Conservation (phyloP, 1,284 basidiomycete genomes). For the Blastosporella zonata region DNA sequence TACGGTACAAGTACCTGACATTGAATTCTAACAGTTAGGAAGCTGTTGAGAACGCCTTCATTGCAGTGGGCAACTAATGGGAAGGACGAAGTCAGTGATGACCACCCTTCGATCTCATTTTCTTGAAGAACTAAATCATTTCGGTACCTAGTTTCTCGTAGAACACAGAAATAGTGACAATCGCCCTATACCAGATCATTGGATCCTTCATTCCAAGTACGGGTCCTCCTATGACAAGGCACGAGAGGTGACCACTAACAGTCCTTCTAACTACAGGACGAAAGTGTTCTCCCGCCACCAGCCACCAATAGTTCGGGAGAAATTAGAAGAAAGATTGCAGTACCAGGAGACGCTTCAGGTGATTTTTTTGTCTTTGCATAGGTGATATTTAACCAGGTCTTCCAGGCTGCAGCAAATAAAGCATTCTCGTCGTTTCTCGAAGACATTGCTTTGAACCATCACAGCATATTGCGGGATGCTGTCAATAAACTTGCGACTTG, state of each 20-base stretch:
- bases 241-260: background rate
- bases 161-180: slow-evolving; percentile 77
- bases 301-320: slow-evolving; percentile 66
- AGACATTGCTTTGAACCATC: slow-evolving; percentile 66
- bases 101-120: background rate
- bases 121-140: background rate
- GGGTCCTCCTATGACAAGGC: slow-evolving; percentile 3
- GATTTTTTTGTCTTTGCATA: background rate
- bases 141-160: slow-evolving; percentile 62
- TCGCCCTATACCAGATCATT: slow-evolving; percentile 73
- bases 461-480: slow-evolving; percentile 66
- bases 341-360: slow-evolving; percentile 73
- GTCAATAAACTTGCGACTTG: slow-evolving; percentile 78
- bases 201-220: slow-evolving; percentile 78
- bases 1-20: background rate
- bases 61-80: slow-evolving; percentile 72
- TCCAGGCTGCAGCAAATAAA: slow-evolving; percentile 55
- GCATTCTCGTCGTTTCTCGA: slow-evolving; percentile 71
- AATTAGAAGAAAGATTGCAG: slow-evolving; percentile 75
- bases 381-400: too few relatives aligned
- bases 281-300: slow-evolving; percentile 79
- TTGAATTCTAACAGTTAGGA: slow-evolving; percentile 56
- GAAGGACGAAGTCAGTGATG: slow-evolving; percentile 62
- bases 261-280: slow-evolving; percentile 50
- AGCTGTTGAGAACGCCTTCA: slow-evolving; percentile 69